A percentile compares a stretch with the other conserved stretches of the same genome.
Evolutionary conservation across 2,329 filamentous ascomycete genomes (phyloP).

Genomic region (Hysterium pulicare): DNA sequence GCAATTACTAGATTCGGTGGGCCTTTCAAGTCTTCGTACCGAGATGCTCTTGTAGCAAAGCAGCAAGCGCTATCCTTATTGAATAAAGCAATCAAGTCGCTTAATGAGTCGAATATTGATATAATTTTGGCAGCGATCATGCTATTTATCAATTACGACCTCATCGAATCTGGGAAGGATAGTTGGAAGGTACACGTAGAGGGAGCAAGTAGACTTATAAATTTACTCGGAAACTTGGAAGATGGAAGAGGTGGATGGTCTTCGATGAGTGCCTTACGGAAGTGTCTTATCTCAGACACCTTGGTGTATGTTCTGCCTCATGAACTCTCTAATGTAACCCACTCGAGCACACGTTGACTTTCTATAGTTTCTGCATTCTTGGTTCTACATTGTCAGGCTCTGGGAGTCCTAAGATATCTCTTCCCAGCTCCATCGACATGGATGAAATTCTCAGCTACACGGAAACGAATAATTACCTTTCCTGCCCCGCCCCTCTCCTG

Average conservation of each 20-base stretch:
- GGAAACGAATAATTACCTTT: constrained; percentile 40
- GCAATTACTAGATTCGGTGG: constrained; percentile 38
- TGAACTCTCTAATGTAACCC: background rate
- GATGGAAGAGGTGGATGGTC: background rate
- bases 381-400: constrained; percentile 32
- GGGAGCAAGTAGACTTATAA: constrained; percentile 48
- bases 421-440: constrained; percentile 29
- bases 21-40: constrained; percentile 27
- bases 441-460: constrained; percentile 36
- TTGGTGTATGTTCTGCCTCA: constrained; percentile 23
- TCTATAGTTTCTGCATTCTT: constrained; percentile 27
- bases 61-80: constrained; percentile 46
- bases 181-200: constrained; percentile 52
- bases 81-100: constrained; percentile 27
- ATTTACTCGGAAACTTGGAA: constrained; percentile 28
- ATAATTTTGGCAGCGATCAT: constrained; percentile 47
- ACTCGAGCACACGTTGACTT: constrained; percentile 5
- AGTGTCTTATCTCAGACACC: constrained; percentile 33
- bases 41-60: constrained; percentile 45
- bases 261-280: constrained; percentile 31
- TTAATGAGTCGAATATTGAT: constrained; percentile 34
- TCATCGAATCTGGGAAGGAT: constrained; percentile 50
- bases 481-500: constrained; percentile 33
- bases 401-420: constrained; percentile 19
- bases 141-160: constrained; percentile 49